These are phyloP conservation scores for Chrysanthemum seticuspe DNA, from an alignment of 129 eudicot species.

Conservation along the genomic window DNA sequence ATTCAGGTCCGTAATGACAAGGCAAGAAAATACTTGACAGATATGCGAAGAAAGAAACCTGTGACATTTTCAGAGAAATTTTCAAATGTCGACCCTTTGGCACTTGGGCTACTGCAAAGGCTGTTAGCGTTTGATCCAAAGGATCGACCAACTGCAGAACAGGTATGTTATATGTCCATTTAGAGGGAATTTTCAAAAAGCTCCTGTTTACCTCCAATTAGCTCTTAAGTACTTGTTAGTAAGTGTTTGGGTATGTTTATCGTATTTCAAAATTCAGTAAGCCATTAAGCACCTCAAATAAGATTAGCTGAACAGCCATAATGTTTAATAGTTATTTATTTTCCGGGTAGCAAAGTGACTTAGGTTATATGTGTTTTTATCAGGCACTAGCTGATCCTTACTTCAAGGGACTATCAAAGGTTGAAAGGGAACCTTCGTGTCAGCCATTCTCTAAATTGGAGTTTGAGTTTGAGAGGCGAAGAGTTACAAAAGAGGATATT, in stretches of 20 bases:
- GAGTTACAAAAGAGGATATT: conserved; percentile 75
- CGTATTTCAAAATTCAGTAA: too few species aligned
- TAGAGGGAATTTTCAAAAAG: too few species aligned
- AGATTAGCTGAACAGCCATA: too few species aligned
- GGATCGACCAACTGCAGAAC: conserved; percentile 87
- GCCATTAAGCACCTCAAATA: too few species aligned
- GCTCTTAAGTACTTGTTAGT: too few species aligned
- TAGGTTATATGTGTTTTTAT: conserved; percentile 16
- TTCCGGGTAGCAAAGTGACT: background rate
- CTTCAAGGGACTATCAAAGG: conserved; percentile 77
- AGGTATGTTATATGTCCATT: conserved; percentile 35
- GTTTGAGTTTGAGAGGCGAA: conserved; percentile 86
- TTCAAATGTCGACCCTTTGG: conserved; percentile 73
- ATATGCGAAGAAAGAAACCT: conserved; percentile 73
- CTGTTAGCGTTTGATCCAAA: conserved; percentile 78
- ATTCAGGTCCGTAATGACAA: conserved; percentile 82
- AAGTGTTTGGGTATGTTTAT: too few species aligned
- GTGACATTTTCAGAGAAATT: conserved; percentile 66
- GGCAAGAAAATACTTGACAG: conserved; percentile 77
- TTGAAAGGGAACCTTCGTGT: conserved; percentile 82
- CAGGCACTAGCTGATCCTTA: conserved; percentile 82
- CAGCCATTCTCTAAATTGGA: conserved; percentile 75
- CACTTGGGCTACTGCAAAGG: conserved; percentile 60
- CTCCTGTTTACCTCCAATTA: too few species aligned
- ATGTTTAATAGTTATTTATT: background rate